Evolutionary conservation across 2,329 filamentous ascomycete species (phyloP).

Genomic region (Trichoderma gracile): DNA sequence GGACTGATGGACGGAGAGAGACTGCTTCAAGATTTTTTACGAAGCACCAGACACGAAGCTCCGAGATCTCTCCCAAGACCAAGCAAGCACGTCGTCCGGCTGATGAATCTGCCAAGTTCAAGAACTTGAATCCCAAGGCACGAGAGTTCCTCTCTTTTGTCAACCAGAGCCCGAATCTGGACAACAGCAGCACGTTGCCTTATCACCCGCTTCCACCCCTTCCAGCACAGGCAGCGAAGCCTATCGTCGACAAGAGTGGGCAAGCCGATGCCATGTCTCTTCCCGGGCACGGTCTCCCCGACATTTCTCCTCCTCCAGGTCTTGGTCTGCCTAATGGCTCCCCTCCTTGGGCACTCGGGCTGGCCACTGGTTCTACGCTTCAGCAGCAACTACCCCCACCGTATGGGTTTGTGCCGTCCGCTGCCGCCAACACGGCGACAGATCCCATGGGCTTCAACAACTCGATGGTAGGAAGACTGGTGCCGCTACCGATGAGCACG

Average conservation of each 20-base stretch:
- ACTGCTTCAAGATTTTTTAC: neutral
- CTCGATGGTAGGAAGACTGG: neutral
- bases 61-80: constrained; percentile 11
- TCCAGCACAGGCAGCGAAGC: neutral
- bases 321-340: neutral
- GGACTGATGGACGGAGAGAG: neutral
- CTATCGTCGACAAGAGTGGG: neutral
- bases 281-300: neutral
- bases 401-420: neutral
- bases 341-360: neutral
- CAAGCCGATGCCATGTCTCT: neutral
- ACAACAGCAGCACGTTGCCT: neutral
- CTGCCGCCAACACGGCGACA: neutral
- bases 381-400: neutral
- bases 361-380: neutral
- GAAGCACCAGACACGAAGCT: neutral
- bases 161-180: neutral
- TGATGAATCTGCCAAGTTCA: constrained; percentile 26
- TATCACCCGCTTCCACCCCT: neutral
- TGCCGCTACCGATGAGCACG: neutral
- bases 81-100: constrained; percentile 29
- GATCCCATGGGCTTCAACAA: neutral
- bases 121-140: constrained; percentile 37
- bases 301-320: neutral
- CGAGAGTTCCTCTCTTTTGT: constrained; percentile 39